Evolutionary conservation across 257 asterid genomes (phyloP).

Genomic region (Linaria vulgaris): DNA sequence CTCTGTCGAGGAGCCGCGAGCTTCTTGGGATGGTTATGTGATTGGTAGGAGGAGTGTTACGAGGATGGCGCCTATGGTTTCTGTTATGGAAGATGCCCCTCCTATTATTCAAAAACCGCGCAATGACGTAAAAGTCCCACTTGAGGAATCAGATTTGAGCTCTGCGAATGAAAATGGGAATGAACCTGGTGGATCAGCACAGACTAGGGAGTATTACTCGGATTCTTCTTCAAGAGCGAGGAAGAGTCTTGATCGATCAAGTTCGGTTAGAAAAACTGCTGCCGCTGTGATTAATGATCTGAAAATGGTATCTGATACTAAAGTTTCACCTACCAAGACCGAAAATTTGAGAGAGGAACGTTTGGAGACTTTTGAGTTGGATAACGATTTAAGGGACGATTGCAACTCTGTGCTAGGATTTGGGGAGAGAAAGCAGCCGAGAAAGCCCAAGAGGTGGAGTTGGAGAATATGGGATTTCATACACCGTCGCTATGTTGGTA

Average conservation of each 20-base stretch:
- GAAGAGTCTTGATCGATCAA: conserved; percentile 91
- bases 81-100: conserved; percentile 74
- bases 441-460: conserved; percentile 66
- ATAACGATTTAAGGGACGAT: conserved; percentile 56
- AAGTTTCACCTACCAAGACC: conserved; percentile 43
- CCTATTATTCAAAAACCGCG: conserved; percentile 37
- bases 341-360: conserved; percentile 68
- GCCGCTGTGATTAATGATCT: conserved; percentile 78
- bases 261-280: conserved; percentile 73
- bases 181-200: conserved; percentile 74
- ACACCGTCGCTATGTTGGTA: conserved; percentile 45
- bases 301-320: conserved; percentile 54
- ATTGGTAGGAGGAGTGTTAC: conserved; percentile 58
- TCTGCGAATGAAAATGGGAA: conserved; percentile 36
- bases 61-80: conserved; percentile 72
- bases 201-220: conserved; percentile 70
- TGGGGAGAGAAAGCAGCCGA: conserved; percentile 57
- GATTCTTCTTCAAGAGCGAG: conserved; percentile 72
- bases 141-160: conserved; percentile 45
- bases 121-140: conserved; percentile 61
- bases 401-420: conserved; percentile 46
- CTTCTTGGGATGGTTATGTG: conserved; percentile 83
- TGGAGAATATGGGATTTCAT: conserved; percentile 69
- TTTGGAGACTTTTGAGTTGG: conserved; percentile 70
- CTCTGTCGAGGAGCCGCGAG: conserved; percentile 86